phyloP scores from a whole-genome alignment of 1,139 yeast genomes.

The Blastobotrys serpentis region DNA sequence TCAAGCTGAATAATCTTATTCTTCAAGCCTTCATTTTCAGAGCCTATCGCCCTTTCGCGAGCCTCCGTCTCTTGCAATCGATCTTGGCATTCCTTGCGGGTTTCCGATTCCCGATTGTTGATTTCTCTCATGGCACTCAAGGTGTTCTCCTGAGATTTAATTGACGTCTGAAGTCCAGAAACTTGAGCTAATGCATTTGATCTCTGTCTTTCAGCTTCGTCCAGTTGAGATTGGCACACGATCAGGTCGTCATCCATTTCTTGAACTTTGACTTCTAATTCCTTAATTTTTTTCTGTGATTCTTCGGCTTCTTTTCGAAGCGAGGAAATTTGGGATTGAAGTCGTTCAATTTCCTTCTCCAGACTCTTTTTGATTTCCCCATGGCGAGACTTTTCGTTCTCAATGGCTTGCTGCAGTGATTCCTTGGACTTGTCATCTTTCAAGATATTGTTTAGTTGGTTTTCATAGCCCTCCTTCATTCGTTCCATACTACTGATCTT shows the following conservation, averaged over 20 bases:
- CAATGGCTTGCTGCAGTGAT: conserved; percentile 20
- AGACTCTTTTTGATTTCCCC: conserved; percentile 22
- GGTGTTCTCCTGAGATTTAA: conserved; percentile 24
- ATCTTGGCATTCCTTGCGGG: conserved; percentile 21
- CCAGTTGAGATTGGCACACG: conserved; percentile 23
- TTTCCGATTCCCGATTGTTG: conserved; percentile 22
- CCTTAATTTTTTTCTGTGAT: conserved; percentile 19
- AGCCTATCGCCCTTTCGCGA: conserved; percentile 12
- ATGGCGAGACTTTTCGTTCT: conserved; percentile 25
- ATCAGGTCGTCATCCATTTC: conserved; percentile 27
- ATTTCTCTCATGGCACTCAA: conserved; percentile 24
- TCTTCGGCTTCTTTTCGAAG: conserved; percentile 24
- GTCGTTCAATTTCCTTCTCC: conserved; percentile 25
- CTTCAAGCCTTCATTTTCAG: conserved; percentile 14
- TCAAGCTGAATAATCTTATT: conserved; percentile 16
- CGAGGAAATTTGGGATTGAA: conserved; percentile 19
- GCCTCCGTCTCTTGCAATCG: conserved; percentile 20
- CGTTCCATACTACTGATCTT: conserved; percentile 24
- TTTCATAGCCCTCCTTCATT: conserved; percentile 26
- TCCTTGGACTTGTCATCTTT: conserved; percentile 22
- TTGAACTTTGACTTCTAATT: conserved; percentile 28
- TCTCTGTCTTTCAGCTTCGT: conserved; percentile 21
- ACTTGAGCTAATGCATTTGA: conserved; percentile 22
- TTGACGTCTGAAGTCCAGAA: conserved; percentile 21
- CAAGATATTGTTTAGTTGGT: conserved; percentile 23